A percentile compares a stretch with the other conserved stretches of the same genome.
These are phyloP conservation scores for Murraya koenigii DNA, from an alignment of 345 rosid species.

Conservation along the genomic window DNA sequence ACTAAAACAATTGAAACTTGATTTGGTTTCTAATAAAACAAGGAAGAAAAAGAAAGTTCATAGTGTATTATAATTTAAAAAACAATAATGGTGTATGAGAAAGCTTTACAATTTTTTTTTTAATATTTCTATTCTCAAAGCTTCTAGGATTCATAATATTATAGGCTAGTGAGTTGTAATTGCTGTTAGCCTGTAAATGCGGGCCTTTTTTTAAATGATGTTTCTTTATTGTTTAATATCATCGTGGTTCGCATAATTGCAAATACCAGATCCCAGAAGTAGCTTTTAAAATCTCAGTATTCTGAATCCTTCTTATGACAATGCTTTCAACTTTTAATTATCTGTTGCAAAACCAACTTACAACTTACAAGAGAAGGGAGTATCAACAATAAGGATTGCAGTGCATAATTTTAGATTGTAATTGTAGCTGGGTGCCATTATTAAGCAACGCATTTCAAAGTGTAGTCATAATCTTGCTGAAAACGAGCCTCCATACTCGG, in stretches of 20 bases:
- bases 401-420: too few species aligned
- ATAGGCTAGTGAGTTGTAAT: neutral
- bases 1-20: neutral
- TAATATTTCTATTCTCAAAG: neutral
- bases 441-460: too few species aligned
- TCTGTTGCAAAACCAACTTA: too few species aligned
- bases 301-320: neutral
- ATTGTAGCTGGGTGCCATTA: too few species aligned
- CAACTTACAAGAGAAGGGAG: too few species aligned
- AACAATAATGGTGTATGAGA: neutral
- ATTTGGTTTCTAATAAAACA: neutral
- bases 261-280: neutral
- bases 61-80: neutral
- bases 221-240: neutral
- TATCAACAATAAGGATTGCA: too few species aligned
- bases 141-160: neutral
- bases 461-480: neutral
- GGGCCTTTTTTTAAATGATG: neutral
- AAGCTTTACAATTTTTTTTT: neutral
- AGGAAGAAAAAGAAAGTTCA: neutral
- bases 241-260: neutral
- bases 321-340: too few species aligned
- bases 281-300: neutral
- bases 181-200: neutral
- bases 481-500: neutral